Evolutionary conservation across 2,329 filamentous ascomycete species (phyloP).

Genomic region (Penicillium hesseltinei): DNA sequence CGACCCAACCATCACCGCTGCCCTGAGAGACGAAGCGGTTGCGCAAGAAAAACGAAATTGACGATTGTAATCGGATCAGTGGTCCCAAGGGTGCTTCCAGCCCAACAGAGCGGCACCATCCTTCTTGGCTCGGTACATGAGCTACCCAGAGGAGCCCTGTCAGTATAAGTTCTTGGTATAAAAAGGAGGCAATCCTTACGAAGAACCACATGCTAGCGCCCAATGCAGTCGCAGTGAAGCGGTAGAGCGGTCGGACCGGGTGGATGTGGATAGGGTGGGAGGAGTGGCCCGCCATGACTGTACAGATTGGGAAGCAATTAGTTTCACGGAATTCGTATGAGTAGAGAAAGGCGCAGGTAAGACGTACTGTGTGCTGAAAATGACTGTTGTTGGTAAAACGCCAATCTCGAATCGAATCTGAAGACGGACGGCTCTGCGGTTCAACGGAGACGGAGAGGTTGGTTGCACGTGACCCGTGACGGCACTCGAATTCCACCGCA

Average conservation of each 20-base stretch:
- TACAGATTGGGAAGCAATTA: neutral
- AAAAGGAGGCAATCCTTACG: constrained; percentile 50
- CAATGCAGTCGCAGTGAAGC: constrained; percentile 79
- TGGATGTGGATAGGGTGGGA: constrained; percentile 52
- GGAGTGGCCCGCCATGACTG: constrained; percentile 40
- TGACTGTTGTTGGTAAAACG: constrained; percentile 7
- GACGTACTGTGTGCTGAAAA: constrained; percentile 16
- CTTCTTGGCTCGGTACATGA: constrained; percentile 96
- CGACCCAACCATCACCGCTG: neutral
- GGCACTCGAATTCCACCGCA: constrained; percentile 7
- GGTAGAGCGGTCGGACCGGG: constrained; percentile 68
- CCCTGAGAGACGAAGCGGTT: neutral
- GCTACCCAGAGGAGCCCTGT: constrained; percentile 50
- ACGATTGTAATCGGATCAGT: constrained; percentile 53
- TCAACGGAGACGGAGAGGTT: constrained; percentile 6
- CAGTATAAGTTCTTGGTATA: constrained; percentile 12
- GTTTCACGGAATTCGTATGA: neutral
- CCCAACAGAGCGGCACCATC: constrained; percentile 88
- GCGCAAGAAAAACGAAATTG: constrained; percentile 3
- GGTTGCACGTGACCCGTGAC: constrained; percentile 8
- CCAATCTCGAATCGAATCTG: constrained; percentile 6
- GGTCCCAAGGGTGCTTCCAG: constrained; percentile 96
- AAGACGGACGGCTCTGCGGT: constrained; percentile 10
- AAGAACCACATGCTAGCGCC: constrained; percentile 99
- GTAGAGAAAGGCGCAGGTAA: neutral